Base-by-base conservation (phyloP, 164 flowering plant genomes). In the Taxillus chinensis region DNA sequence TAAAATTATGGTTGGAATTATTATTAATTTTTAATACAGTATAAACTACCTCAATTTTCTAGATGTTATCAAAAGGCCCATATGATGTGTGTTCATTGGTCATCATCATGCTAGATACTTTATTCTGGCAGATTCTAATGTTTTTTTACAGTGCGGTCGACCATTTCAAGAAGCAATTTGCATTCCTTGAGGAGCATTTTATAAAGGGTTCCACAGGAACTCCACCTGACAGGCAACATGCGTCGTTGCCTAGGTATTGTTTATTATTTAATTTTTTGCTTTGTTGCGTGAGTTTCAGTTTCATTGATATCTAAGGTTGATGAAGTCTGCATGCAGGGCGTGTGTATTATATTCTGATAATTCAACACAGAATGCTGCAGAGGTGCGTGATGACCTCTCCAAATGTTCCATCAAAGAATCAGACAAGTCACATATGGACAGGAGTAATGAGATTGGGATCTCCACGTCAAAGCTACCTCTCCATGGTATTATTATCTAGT, bases 131-230 rank as follows among this genome's bases (percentile, higher is more conserved):
- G 27, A 27, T 27, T 27, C 27, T 27, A 27, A 27, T 27, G 27
- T 27, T 27, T 27, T 27, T 27, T 27, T 27, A 27, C 84, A 95
- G 99, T 82, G 99, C 97, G 61, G 97, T 95, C 64, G 99, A 95
- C 70, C 96, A 91, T 70, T 95, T 95, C 57, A 95, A 93, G 79
- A 86, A 89, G 86, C 99, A 95, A 72, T 95, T 91, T 80, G 97
- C 97, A 27, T 82, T 69, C 64, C 93, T 95, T 59, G 99, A 95
- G 79, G 99, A 95, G 78, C 95, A 89, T 69, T 91, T 84, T 72
- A 89, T 83, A 60, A 95, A 91, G 57, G 97, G 95, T 65, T 69
- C 81, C n/a, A 66, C 80, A 63, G 90, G 67, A 69, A 72, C 89
- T 68, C 95, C 99, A 51, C 93, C 78, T 62, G 96, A 86, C 70